A percentile compares a stretch with the other conserved stretches of the same genome.
phyloP scores from a whole-genome alignment of 2,329 filamentous ascomycete species.

The Ilyonectria robusta region DNA sequence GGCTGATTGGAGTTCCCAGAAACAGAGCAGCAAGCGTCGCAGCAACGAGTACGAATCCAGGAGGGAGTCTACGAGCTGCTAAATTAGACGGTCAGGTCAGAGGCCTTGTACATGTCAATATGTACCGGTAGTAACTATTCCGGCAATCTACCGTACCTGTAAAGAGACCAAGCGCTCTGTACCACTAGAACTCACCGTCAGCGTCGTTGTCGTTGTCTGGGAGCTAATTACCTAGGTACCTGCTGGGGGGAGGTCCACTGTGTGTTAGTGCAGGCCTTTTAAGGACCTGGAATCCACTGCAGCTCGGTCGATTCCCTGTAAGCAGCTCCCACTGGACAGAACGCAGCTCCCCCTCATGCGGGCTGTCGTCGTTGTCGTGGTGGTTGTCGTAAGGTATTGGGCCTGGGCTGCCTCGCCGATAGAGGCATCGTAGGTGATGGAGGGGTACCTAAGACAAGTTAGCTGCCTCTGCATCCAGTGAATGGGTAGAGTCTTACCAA shows the following conservation, averaged over 20 bases:
- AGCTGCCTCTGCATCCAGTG: neutral
- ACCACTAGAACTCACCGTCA: no score
- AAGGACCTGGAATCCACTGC: neutral
- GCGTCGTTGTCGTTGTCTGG: no score
- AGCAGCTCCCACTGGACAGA: constrained; percentile 3
- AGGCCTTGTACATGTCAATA: neutral
- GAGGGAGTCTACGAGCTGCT: neutral
- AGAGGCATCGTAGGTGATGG: neutral
- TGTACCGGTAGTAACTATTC: no score
- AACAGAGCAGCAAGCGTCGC: neutral
- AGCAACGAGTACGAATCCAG: neutral
- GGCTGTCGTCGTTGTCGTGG: constrained; percentile 11
- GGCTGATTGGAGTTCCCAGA: neutral
- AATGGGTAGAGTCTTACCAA: constrained; percentile 1
- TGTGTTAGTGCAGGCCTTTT: neutral
- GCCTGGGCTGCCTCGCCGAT: neutral
- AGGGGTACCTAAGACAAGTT: neutral
- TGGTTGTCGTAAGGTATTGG: constrained; percentile 1
- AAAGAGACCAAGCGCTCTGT: no score
- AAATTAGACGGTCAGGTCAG: neutral
- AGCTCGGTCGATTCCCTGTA: constrained; percentile 17
- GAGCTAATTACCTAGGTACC: neutral
- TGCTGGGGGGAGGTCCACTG: neutral
- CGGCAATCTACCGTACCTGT: no score
- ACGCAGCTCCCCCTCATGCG: constrained; percentile 16